phyloP scores from a whole-genome alignment of 1,284 basidiomycete genomes.

The Leccinum fuscescens region DNA sequence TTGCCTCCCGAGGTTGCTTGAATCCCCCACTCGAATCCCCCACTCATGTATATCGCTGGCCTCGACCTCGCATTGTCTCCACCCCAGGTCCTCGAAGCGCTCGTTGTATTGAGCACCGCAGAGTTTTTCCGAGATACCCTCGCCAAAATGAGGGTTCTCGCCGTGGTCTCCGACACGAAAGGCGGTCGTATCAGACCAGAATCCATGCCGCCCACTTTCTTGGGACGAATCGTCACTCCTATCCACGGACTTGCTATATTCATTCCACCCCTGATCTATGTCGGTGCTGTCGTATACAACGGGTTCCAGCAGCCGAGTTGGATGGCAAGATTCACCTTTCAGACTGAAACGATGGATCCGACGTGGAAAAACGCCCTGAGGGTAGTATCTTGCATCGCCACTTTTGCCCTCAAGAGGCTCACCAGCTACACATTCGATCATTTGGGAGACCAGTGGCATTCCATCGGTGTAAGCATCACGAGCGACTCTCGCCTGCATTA shows the following conservation, averaged over 20 bases:
- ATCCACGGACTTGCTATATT: conserved; percentile 21
- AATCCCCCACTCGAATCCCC: background rate
- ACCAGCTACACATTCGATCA: background rate
- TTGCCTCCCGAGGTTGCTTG: background rate
- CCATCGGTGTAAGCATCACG: conserved; percentile 20
- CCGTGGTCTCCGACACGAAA: conserved; percentile 15
- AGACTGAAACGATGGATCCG: conserved; percentile 1
- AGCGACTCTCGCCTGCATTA: background rate
- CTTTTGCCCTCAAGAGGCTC: conserved; percentile 4
- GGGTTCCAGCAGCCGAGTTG: conserved; percentile 28
- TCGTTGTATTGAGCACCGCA: conserved; percentile 21
- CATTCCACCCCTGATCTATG: conserved; percentile 21
- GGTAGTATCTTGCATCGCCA: conserved; percentile 17
- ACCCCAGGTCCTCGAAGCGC: conserved; percentile 24
- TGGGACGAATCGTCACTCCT: conserved; percentile 25
- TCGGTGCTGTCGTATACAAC: conserved; percentile 21
- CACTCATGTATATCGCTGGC: conserved; percentile 24
- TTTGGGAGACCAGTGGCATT: conserved; percentile 30
- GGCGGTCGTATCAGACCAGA: conserved; percentile 22
- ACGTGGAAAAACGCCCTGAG: conserved; percentile 6
- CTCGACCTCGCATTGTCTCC: conserved; percentile 10
- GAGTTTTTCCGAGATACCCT: conserved; percentile 1
- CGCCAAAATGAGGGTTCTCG: background rate
- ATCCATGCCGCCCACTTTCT: conserved; percentile 16
- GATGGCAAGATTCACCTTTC: conserved; percentile 24